These are phyloP conservation scores for Lojkania enalia DNA, from an alignment of 2,329 filamentous ascomycete genomes.

Conservation along the genomic window DNA sequence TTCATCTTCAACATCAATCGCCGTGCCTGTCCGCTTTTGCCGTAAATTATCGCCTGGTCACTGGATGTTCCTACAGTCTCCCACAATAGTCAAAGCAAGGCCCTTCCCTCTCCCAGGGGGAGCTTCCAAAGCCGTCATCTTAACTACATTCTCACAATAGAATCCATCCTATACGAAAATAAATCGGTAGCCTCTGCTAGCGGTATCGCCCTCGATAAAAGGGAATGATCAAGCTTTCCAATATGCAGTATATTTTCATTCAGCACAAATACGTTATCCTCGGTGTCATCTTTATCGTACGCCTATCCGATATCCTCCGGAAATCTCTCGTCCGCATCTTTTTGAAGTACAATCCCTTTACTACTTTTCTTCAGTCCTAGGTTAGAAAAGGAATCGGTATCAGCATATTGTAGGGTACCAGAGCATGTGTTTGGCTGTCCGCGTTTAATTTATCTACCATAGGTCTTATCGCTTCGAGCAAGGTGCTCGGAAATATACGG, in stretches of 20 bases:
- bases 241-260: conserved; percentile 36
- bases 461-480: conserved; percentile 52
- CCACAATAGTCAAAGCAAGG: conserved; percentile 62
- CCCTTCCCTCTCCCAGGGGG: conserved; percentile 36
- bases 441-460: conserved; percentile 54
- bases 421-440: conserved; percentile 55
- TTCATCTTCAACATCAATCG: conserved; percentile 37
- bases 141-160: conserved; percentile 60
- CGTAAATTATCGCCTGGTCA: conserved; percentile 46
- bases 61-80: conserved; percentile 61
- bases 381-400: conserved; percentile 47
- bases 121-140: conserved; percentile 44
- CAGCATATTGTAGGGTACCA: conserved; percentile 57
- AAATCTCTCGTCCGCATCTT: conserved; percentile 56
- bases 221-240: conserved; percentile 14
- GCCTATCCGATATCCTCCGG: conserved; percentile 50
- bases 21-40: conserved; percentile 44
- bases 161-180: conserved; percentile 64
- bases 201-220: neutral
- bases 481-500: conserved; percentile 57
- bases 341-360: conserved; percentile 63
- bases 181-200: conserved; percentile 52
- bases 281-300: conserved; percentile 44
- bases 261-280: conserved; percentile 17
- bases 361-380: conserved; percentile 60